Percentiles rank a stretch among this genome's conserved stretches.
Evolutionary conservation across 768 basidiomycete genomes (phyloP).

Genomic region (Coprinopsis sp.): DNA sequence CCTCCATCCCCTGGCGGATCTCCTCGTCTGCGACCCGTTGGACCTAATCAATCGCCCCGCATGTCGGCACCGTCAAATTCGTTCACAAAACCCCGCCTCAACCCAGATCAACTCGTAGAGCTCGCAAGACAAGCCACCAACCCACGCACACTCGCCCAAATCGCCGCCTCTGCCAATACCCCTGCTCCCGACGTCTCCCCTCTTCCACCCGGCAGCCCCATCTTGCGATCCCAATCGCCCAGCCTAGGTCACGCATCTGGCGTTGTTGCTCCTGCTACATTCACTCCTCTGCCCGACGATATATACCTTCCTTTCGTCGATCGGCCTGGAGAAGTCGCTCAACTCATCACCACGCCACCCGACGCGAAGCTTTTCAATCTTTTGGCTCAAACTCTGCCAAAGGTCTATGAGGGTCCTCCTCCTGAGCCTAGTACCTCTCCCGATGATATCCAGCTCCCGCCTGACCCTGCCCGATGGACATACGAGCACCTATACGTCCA

Average conservation of each 20-base stretch:
- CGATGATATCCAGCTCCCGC: constrained; percentile 29
- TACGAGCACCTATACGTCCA: constrained; percentile 66
- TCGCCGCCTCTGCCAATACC: constrained; percentile 9
- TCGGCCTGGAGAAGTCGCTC: constrained; percentile 67
- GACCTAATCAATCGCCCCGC: constrained; percentile 36
- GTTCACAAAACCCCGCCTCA: constrained; percentile 45
- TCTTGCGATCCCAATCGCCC: constrained; percentile 18
- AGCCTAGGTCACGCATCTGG: background rate
- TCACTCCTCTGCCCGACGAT: constrained; percentile 71
- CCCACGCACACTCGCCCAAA: constrained; percentile 23
- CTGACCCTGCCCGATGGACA: constrained; percentile 67
- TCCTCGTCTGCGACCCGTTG: constrained; percentile 39
- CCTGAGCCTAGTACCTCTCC: constrained; percentile 19
- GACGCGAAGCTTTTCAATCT: constrained; percentile 70
- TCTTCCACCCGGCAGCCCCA: constrained; percentile 14
- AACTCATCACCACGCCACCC: constrained; percentile 60
- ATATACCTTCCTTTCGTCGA: constrained; percentile 86
- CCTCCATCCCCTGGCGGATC: constrained; percentile 32
- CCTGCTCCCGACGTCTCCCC: constrained; percentile 22
- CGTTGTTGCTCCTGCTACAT: constrained; percentile 46
- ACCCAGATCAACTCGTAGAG: constrained; percentile 72
- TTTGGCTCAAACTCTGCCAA: constrained; percentile 65
- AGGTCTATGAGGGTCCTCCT: constrained; percentile 9
- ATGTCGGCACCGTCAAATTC: constrained; percentile 27
- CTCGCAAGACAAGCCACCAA: constrained; percentile 61